These are phyloP conservation scores for Serendipita sp. DNA, from an alignment of 768 basidiomycete species.

Conservation along the genomic window DNA sequence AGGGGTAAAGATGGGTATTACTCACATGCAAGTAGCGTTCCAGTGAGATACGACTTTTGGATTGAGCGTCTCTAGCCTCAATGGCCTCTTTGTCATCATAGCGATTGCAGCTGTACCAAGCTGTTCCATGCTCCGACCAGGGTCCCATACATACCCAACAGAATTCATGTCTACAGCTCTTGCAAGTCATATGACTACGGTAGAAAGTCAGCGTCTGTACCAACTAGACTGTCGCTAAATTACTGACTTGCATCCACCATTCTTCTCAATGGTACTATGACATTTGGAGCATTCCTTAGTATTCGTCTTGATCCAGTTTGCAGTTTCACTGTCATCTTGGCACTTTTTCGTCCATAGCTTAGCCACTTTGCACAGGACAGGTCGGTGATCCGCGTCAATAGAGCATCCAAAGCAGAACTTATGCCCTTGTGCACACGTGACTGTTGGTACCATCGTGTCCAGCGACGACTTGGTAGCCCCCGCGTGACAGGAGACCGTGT, in stretches of 20 bases:
- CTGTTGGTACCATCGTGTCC: constrained; percentile 71
- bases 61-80: constrained; percentile 83
- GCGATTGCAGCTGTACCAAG: constrained; percentile 96
- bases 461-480: constrained; percentile 61
- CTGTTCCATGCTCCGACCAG: constrained; percentile 93
- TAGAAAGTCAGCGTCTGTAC: constrained; percentile 2
- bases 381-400: constrained; percentile 78
- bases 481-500: constrained; percentile 81
- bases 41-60: constrained; percentile 72
- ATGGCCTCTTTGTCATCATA: constrained; percentile 85
- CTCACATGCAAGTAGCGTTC: constrained; percentile 92
- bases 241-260: constrained; percentile 97
- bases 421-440: constrained; percentile 54
- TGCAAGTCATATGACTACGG: constrained; percentile 95
- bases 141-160: constrained; percentile 99
- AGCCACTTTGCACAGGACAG: constrained; percentile 76
- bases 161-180: constrained; percentile 97
- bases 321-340: constrained; percentile 92
- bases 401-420: constrained; percentile 92
- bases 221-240: not conserved
- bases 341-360: constrained; percentile 96
- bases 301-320: constrained; percentile 99
- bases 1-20: constrained; percentile 9
- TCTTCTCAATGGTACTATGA: constrained; percentile 98
- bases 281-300: constrained; percentile 97